Base-by-base conservation (phyloP, 2,329 filamentous ascomycete species). In the Leptographium radiaticola region DNA sequence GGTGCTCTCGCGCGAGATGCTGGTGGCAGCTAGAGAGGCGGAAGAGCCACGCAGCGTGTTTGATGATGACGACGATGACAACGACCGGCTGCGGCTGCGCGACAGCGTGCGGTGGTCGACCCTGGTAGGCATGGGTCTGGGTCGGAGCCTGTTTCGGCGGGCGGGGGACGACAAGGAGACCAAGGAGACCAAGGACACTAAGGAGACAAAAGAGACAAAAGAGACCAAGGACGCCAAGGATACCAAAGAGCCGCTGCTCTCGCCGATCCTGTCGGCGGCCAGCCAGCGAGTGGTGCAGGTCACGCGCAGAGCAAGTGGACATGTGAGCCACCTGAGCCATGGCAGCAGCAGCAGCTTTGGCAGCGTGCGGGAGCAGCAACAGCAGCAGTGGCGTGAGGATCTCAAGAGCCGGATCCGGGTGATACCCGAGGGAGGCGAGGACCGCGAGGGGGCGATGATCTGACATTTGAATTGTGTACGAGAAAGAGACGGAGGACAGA, bases 381-480 rank as follows among this genome's bases (percentile, higher is more conserved):
- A 50, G 16, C 38, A 50, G 51, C 64, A 62, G 57, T 61, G 66
- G 55, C 62, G 67, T 25, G 64, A 66, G 38, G 63, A 65, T 30
- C 57, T 73, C 48, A 66, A 66, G 59, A 65, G 63, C 43, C 66
- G 65, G 25, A 71, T 71, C 51, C 64, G 63, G 51, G 62, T 68
- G 53, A 58, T 71, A 36, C 62, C 62, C n/a, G 64, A 65, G 49
- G 58, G 50, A 9, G 44, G 38, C 31, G 56, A 56, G 39, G 54
- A 18, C 34, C 13, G 31, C 40, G 49, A 18, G 31, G 25, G n/a
- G 40, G 47, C 30, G 18, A 48, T 38, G 50, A 45, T 52, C 18
- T 52, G 20, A 48, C 9, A 49, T 16, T 33, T 47, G 45, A n/a
- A n/a, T n/a, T n/a, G n/a, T n/a, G n/a, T n/a, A n/a, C n/a, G n/a